Conservation (phyloP, 164 flowering plant species). For the Pachysandra terminalis region DNA sequence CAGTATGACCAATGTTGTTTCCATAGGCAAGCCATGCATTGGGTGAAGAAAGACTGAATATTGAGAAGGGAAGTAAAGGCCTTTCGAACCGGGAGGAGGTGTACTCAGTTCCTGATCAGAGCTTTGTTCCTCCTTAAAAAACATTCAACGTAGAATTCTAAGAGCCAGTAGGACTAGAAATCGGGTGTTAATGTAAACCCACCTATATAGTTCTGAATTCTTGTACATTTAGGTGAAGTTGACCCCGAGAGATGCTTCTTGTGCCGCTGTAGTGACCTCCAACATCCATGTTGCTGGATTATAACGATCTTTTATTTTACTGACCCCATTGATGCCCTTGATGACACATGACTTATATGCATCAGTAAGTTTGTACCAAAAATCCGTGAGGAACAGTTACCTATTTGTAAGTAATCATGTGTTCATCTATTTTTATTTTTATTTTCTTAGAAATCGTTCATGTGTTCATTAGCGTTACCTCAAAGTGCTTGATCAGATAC, state of each 20-base stretch:
- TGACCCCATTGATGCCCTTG: constrained; percentile 34
- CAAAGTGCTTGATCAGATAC: constrained; percentile 5
- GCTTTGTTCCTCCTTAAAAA: constrained; percentile 30
- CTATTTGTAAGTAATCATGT: not conserved
- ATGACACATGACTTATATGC: not conserved
- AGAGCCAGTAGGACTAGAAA: not conserved
- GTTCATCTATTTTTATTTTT: no score
- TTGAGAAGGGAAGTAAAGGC: constrained; percentile 23
- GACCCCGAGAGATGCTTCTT: constrained; percentile 27
- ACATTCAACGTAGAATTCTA: not conserved
- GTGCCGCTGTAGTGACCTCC: constrained; percentile 25
- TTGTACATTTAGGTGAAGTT: constrained; percentile 25
- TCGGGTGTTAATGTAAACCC: not conserved
- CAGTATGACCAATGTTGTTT: constrained; percentile 37
- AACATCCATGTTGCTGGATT: constrained; percentile 43
- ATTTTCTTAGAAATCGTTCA: no score
- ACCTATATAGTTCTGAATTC: constrained; percentile 24
- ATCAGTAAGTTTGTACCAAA: not conserved
- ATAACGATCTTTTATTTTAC: constrained; percentile 26
- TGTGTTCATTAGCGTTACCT: not conserved
- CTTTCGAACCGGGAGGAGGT: constrained; percentile 25
- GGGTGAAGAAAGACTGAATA: constrained; percentile 28
- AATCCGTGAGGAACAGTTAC: not conserved
- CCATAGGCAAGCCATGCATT: constrained; percentile 34
- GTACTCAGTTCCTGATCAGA: constrained; percentile 22